Base-by-base conservation (phyloP, 768 basidiomycete species). In the Serendipita sp. region DNA sequence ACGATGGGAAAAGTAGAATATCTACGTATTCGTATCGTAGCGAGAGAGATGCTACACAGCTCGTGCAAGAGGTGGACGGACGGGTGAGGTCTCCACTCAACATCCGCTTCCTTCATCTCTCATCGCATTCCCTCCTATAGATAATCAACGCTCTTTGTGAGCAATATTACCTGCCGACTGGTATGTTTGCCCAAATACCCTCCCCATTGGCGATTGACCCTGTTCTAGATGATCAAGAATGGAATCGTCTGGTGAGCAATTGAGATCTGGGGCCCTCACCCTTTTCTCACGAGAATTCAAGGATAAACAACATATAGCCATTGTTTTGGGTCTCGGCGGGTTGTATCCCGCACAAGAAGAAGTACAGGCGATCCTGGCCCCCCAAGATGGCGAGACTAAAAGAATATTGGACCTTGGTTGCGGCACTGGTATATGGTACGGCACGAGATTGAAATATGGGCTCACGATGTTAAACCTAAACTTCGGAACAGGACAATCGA, bases 401-500 rank as follows among this genome's bases (percentile, higher is more conserved):
- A 11, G 53, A 11, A 54, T 54, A 54, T 30, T 54, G 15, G 53
- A 54, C 53, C 53, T 54, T 30, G 53, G 53, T 54, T 16, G 10
- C 16, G 13, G 13, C 13, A 11, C 30, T 11, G 53, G 15, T 28
- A 46, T 46, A 13, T 18, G 13, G 18, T 54, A 54, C 15, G 53
- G 13, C 11, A 11, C 10, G 16, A 11, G 11, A 54, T 28, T 54
- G 24, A 15, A 1, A 24, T 18, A 46, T 13, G 18, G 45, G 15
- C 45, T 46, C 45, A 46, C 24, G 24, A 24, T 24, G 24, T 24
- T 24, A 24, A 24, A 24, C 24, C 24, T 24, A 24, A 24, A 24
- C 24, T 46, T 46, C 15, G 45, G 45, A 54, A 67, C 70, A 91
- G 89, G 89, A 76, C 83, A 3, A 78, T 85, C 73, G 86, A 89